phyloP scores from a whole-genome alignment of 208 protist species.

The Angomonas ambiguus region DNA sequence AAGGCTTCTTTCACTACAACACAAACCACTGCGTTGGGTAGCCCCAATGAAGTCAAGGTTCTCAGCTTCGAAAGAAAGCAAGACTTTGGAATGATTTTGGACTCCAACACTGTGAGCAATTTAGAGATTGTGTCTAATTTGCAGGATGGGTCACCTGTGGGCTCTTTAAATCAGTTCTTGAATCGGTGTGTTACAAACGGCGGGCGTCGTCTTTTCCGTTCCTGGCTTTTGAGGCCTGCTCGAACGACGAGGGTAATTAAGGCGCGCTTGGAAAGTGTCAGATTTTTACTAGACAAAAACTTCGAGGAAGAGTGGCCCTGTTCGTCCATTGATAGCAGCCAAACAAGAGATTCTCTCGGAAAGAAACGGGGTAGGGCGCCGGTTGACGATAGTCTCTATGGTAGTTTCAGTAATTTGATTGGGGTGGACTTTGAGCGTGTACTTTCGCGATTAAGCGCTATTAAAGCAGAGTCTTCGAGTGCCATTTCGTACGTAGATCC shows the following conservation, averaged over 20 bases:
- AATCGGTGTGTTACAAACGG: constrained; percentile 75
- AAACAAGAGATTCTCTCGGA: neutral
- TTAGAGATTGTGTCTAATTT: constrained; percentile 79
- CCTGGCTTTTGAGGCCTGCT: constrained; percentile 81
- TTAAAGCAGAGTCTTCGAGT: constrained; percentile 38
- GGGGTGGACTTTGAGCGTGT: constrained; percentile 79
- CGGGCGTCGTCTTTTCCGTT: constrained; percentile 71
- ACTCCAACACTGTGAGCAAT: constrained; percentile 68
- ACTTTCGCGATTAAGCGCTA: constrained; percentile 69
- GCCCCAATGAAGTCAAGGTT: too few species aligned
- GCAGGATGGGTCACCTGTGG: constrained; percentile 61
- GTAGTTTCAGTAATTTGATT: neutral
- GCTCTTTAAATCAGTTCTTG: constrained; percentile 60
- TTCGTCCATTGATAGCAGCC: neutral
- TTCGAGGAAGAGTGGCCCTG: constrained; percentile 11
- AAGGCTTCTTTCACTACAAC: neutral
- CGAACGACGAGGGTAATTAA: constrained; percentile 47
- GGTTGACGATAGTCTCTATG: neutral
- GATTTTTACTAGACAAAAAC: constrained; percentile 39
- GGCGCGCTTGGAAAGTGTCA: constrained; percentile 53
- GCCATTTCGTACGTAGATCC: constrained; percentile 84
- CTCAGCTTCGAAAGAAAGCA: constrained; percentile 42
- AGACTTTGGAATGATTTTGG: constrained; percentile 64
- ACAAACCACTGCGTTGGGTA: neutral
- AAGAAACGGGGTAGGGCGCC: neutral